Percentiles rank a stretch among this genome's conserved stretches.
Evolutionary conservation across 139 green algal genomes (phyloP).

Genomic region (Penium margaritaceum): DNA sequence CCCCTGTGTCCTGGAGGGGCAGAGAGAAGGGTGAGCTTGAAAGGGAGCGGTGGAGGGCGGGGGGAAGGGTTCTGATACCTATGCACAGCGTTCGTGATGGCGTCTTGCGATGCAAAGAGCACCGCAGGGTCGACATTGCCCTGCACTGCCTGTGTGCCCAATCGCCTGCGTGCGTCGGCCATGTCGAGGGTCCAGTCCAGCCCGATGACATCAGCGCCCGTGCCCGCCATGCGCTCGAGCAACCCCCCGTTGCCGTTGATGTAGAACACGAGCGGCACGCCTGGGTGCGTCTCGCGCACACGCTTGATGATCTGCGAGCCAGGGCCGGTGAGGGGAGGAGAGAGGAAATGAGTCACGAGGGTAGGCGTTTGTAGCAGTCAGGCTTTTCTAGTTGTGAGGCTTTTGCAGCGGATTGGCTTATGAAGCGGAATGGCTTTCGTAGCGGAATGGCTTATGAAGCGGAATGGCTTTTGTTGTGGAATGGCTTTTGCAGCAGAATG

Average conservation of each 20-base stretch:
- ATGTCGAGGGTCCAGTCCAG: conserved; percentile 95
- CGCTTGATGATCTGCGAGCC: conserved; percentile 25
- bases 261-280: conserved; percentile 82
- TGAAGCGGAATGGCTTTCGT: too few relatives aligned
- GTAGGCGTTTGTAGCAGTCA: too few relatives aligned
- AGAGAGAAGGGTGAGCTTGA: conserved; percentile 88
- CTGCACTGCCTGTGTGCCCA: conserved; percentile 66
- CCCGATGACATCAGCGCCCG: conserved; percentile 74
- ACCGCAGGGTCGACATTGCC: conserved; percentile 92
- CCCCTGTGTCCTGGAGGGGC: conserved; percentile 49
- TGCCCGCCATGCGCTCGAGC: conserved; percentile 74
- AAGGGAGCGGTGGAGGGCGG: conserved; percentile 81
- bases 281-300: conserved; percentile 70
- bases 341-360: conserved; percentile 64
- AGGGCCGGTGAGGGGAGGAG: neutral
- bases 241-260: conserved; percentile 85
- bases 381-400: too few relatives aligned
- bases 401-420: too few relatives aligned
- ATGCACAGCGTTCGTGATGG: conserved; percentile 61
- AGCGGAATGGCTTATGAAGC: too few relatives aligned
- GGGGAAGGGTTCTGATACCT: too few relatives aligned
- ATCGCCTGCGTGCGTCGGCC: conserved; percentile 73
- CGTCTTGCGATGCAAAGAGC: conserved; percentile 68
- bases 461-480: too few relatives aligned
- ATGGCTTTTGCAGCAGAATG: too few relatives aligned